Base-by-base conservation (phyloP, 129 eudicot genomes). In the Mikania micrantha region DNA sequence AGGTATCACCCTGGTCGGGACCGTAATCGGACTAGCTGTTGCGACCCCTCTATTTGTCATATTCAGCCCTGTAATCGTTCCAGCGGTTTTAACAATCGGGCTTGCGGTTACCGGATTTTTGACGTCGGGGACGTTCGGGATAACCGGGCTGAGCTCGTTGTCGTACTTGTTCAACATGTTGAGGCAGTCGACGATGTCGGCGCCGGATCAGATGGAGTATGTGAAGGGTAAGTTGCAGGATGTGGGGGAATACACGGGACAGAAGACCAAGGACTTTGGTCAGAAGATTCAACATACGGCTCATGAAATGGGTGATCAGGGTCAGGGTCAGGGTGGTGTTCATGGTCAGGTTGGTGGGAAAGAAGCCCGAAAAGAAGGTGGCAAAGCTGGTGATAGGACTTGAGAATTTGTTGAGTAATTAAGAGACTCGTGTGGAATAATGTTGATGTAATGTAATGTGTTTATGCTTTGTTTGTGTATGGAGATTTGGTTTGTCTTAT, bases 11-110 rank as follows among this genome's bases (percentile, higher is more conserved):
- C 81, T 90, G 10, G 60, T 77, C 13, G 97, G 87, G 5, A 80
- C 97, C 5, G 19, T 87, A 8, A 72, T 87, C 42, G 91, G 87
- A 1, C 77, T 87, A 4, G 84, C 83, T 4, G 48, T 87, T 0
- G 60, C 91, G 1, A 69, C 95, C 1, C 97, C 97, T 0, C 22
- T 90, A 7, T 87, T 87, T 15, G 32, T 90, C 12, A 45, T 87
- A 57, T 90, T 82, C 77, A 90, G 97, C 64, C 97, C 95, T 4
- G 72, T 90, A 8, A 61, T 90, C 22, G 82, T 90, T 21, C 97
- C 97, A 0, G 95, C 97, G 7, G 49, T 75, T 1, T 34, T 90
- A 5, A 48, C 85, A 3, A 74, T 85, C 2, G 95, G 72, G n/a
- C 69, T 87, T 8, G 87, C 92, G 4, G 86, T 90, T 7, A 39